Evolutionary conservation across 352 stramenopile species (phyloP).

Genomic region (Phytophthora agathidicida): DNA sequence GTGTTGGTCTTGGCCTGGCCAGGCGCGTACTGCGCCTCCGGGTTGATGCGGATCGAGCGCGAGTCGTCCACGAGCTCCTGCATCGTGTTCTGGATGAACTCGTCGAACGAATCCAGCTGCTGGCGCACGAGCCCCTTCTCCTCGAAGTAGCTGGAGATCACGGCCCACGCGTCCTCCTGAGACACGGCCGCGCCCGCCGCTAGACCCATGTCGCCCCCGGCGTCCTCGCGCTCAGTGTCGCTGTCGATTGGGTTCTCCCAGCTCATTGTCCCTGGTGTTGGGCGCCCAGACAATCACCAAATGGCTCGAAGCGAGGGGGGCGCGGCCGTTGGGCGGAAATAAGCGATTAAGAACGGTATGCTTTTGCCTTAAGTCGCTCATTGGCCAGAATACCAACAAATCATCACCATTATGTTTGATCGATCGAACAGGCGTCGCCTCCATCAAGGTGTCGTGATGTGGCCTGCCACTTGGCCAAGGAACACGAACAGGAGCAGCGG

Average conservation of each 20-base stretch:
- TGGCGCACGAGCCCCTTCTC: constrained; percentile 99
- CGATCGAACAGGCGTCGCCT: no score
- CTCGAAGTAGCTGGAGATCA: constrained; percentile 99
- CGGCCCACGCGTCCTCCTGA: constrained; percentile 99
- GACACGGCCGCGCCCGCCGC: constrained; percentile 89
- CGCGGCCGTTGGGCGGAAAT: constrained; percentile 2
- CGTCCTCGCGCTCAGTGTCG: constrained; percentile 58
- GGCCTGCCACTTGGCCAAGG: no score
- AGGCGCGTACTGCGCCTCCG: constrained; percentile 96
- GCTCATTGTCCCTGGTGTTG: constrained; percentile 43
- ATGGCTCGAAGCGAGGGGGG: constrained; percentile 26
- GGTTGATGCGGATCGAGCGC: constrained; percentile 96
- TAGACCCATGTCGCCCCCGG: constrained; percentile 49
- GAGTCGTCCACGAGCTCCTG: constrained; percentile 99
- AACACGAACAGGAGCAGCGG: no score
- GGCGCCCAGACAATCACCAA: constrained; percentile 33
- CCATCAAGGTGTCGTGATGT: no score
- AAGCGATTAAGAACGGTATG: neutral
- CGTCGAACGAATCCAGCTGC: constrained; percentile 99
- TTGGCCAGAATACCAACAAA: no score
- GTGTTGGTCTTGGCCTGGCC: constrained; percentile 93
- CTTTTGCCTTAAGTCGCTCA: no score
- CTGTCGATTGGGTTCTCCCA: constrained; percentile 76
- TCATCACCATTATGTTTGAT: no score
- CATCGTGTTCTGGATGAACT: constrained; percentile 99